A percentile compares a stretch with the other conserved stretches of the same genome.
Evolutionary conservation across 768 basidiomycete genomes (phyloP).

Genomic region (Tulasnella sp.): DNA sequence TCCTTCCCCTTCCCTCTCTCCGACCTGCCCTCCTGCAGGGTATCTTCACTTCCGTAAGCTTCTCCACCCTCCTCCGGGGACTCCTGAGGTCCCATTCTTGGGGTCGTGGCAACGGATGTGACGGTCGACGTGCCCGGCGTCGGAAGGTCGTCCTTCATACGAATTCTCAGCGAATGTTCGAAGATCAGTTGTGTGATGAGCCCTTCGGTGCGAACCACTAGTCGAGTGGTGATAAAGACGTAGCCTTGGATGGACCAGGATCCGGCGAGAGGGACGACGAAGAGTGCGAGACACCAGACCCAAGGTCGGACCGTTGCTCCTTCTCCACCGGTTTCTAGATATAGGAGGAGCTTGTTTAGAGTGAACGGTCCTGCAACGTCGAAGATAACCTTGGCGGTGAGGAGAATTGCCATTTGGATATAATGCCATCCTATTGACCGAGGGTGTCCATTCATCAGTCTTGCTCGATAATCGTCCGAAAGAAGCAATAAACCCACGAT

Average conservation of each 20-base stretch:
- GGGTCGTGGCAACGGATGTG: slow-evolving; percentile 20
- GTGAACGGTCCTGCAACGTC: slow-evolving; percentile 8
- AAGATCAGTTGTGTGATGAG: slow-evolving; percentile 59
- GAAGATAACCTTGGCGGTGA: background rate
- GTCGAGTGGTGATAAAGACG: slow-evolving; percentile 35
- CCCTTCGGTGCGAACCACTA: slow-evolving; percentile 38
- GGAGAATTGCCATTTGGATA: slow-evolving; percentile 18
- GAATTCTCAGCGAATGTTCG: slow-evolving; percentile 64
- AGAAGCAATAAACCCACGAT: slow-evolving; percentile 18
- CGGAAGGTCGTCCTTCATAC: slow-evolving; percentile 39
- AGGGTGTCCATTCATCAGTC: background rate
- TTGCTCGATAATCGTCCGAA: background rate
- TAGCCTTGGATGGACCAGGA: slow-evolving; percentile 43
- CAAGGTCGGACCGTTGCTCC: slow-evolving; percentile 45
- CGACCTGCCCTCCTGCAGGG: background rate
- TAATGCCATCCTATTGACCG: slow-evolving; percentile 17
- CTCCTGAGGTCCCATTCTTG: too few relatives aligned
- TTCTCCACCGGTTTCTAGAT: slow-evolving; percentile 44
- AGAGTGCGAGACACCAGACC: slow-evolving; percentile 33
- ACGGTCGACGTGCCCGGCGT: slow-evolving; percentile 21
- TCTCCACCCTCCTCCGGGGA: too few relatives aligned
- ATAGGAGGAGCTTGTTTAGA: slow-evolving; percentile 27
- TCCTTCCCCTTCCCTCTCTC: too few relatives aligned
- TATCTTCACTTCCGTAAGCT: too few relatives aligned
- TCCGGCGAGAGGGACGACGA: slow-evolving; percentile 23